Conservation (phyloP, 768 basidiomycete species). For the Rhizopogon vesiculosus region DNA sequence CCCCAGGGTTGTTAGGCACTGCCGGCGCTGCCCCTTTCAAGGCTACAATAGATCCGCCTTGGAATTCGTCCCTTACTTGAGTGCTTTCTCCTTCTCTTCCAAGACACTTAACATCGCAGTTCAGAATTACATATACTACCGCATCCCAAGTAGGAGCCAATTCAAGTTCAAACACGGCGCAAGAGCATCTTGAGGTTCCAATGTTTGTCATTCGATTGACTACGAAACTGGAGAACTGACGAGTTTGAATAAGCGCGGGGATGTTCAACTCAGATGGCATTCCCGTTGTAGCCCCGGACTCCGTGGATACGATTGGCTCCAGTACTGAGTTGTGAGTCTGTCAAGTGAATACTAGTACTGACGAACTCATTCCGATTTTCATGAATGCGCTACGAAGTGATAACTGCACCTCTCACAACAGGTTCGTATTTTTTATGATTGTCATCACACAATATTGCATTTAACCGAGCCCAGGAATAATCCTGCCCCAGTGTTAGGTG, state of each 20-base stretch:
- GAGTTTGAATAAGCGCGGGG: neutral
- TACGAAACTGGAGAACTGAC: neutral
- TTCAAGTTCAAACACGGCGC: neutral
- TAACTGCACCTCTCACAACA: neutral
- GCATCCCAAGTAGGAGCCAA: neutral
- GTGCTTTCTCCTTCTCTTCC: neutral
- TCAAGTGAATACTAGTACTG: neutral
- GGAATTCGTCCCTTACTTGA: neutral
- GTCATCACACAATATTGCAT: neutral
- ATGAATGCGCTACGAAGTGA: neutral
- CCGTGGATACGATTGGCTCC: neutral
- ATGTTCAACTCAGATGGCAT: neutral
- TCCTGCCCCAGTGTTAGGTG: neutral
- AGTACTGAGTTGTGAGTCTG: neutral
- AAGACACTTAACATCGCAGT: neutral
- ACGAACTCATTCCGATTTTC: neutral
- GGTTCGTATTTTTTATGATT: neutral
- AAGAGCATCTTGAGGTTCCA: neutral
- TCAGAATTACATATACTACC: neutral
- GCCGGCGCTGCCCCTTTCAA: neutral
- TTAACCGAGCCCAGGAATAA: neutral
- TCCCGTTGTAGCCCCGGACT: neutral
- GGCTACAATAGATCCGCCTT: neutral
- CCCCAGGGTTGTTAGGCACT: neutral
- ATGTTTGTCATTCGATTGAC: neutral